Conservation (phyloP, 1,284 basidiomycete species). For the Apiotrichum akiyoshidainum region DNA sequence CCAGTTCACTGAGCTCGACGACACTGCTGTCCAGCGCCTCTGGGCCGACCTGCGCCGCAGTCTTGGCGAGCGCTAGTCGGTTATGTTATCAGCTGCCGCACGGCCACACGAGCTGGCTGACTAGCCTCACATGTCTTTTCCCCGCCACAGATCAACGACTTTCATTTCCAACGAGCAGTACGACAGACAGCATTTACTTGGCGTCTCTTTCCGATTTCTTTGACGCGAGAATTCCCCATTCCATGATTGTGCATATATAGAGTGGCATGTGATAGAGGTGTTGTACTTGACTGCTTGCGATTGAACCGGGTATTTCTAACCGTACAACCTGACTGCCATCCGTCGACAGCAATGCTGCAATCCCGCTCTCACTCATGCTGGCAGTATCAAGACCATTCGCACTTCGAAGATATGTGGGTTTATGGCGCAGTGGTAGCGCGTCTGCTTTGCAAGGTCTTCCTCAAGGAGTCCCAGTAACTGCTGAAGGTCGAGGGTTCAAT, state of each 20-base stretch:
- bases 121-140: neutral
- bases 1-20: constrained; percentile 22
- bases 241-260: neutral
- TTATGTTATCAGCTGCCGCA: neutral
- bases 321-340: neutral
- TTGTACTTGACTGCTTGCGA: neutral
- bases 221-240: neutral
- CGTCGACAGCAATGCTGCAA: neutral
- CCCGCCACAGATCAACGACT: too few species aligned
- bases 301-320: neutral
- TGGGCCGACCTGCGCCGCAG: constrained; percentile 22
- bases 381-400: too few species aligned
- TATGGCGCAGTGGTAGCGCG: too few species aligned
- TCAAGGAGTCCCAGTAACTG: too few species aligned
- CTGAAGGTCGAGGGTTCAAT: too few species aligned
- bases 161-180: too few species aligned
- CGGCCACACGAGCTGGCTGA: neutral
- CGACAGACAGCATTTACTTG: too few species aligned
- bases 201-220: too few species aligned
- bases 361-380: too few species aligned
- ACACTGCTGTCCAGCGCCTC: constrained; percentile 10
- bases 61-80: constrained; percentile 15
- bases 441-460: too few species aligned
- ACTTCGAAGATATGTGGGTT: too few species aligned
- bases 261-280: neutral